Percentiles rank a stretch among this genome's conserved stretches.
Conservation (phyloP, 805 yeast species). For the Monosporozyma aquatica region DNA sequence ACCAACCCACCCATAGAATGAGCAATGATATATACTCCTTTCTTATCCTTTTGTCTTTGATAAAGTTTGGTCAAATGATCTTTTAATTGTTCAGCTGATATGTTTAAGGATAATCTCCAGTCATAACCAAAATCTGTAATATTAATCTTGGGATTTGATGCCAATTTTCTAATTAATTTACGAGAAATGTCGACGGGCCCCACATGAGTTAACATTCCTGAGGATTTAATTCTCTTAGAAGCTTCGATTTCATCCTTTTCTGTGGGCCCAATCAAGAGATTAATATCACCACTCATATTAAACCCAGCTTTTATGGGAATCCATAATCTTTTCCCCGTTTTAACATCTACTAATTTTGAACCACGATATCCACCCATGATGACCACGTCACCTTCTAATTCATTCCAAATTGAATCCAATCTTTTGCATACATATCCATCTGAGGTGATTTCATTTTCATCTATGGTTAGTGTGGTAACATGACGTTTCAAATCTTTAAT, state of each 20-base stretch:
- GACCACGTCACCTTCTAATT: conserved; percentile 68
- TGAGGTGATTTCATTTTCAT: conserved; percentile 13
- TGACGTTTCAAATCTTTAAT: conserved; percentile 33
- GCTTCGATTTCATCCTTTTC: conserved; percentile 60
- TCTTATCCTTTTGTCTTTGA: conserved; percentile 28
- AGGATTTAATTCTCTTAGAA: conserved; percentile 48
- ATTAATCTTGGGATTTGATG: conserved; percentile 45
- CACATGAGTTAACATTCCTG: conserved; percentile 67
- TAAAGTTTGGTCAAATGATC: conserved; percentile 37
- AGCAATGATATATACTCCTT: conserved; percentile 63
- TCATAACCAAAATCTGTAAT: conserved; percentile 83
- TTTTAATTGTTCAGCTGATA: conserved; percentile 43
- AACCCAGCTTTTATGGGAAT: conserved; percentile 81
- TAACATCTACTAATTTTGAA: conserved; percentile 56
- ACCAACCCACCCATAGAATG: conserved; percentile 94
- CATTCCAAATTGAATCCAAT: conserved; percentile 42
- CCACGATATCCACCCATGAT: conserved; percentile 88
- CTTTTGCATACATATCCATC: conserved; percentile 22
- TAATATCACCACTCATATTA: conserved; percentile 57
- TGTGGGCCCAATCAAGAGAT: conserved; percentile 62
- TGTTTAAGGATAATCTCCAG: conserved; percentile 72
- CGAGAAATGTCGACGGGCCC: conserved; percentile 81
- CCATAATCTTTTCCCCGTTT: conserved; percentile 67
- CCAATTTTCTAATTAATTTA: conserved; percentile 46
- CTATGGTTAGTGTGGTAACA: conserved; percentile 16